A percentile compares a stretch with the other conserved stretches of the same genome.
Conservation (phyloP, 352 stramenopile species). For the Plasmopara muralis region DNA sequence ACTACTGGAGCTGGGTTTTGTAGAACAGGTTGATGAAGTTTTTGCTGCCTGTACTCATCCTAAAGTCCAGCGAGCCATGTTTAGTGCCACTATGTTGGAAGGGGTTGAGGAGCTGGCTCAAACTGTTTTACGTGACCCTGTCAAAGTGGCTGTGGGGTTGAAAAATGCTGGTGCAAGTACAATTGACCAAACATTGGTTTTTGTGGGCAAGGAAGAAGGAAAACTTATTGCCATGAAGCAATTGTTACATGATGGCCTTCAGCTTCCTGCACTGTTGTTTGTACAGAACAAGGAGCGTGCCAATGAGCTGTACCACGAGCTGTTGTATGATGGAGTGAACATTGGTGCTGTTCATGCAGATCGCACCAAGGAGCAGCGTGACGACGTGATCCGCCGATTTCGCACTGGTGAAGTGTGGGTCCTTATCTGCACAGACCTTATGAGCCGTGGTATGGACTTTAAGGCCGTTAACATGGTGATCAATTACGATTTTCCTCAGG, state of each 20-base stretch:
- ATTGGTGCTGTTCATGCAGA: constrained; percentile 98
- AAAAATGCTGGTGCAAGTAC: constrained; percentile 84
- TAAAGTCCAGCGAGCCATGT: constrained; percentile 91
- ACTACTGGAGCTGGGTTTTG: constrained; percentile 95
- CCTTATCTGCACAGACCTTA: constrained; percentile 99
- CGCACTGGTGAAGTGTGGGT: constrained; percentile 96
- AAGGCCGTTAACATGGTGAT: constrained; percentile 99
- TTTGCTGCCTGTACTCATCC: constrained; percentile 86
- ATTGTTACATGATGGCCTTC: constrained; percentile 86
- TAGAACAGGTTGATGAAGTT: constrained; percentile 97
- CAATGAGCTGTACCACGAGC: constrained; percentile 95
- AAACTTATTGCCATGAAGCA: constrained; percentile 97
- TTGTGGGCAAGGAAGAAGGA: constrained; percentile 98
- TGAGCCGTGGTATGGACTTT: constrained; percentile 98
- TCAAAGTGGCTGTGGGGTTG: constrained; percentile 92
- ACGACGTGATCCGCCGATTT: constrained; percentile 94
- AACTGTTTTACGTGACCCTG: constrained; percentile 93
- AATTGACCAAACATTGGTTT: constrained; percentile 94
- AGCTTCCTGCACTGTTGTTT: constrained; percentile 97
- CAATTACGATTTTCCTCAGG: constrained; percentile 98
- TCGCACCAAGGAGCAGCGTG: constrained; percentile 89
- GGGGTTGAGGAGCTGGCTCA: constrained; percentile 94
- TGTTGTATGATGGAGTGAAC: constrained; percentile 97
- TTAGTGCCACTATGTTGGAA: constrained; percentile 96
- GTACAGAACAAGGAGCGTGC: constrained; percentile 98